phyloP scores from a whole-genome alignment of 2,329 filamentous ascomycete genomes.

The Venturiaceae sp. region DNA sequence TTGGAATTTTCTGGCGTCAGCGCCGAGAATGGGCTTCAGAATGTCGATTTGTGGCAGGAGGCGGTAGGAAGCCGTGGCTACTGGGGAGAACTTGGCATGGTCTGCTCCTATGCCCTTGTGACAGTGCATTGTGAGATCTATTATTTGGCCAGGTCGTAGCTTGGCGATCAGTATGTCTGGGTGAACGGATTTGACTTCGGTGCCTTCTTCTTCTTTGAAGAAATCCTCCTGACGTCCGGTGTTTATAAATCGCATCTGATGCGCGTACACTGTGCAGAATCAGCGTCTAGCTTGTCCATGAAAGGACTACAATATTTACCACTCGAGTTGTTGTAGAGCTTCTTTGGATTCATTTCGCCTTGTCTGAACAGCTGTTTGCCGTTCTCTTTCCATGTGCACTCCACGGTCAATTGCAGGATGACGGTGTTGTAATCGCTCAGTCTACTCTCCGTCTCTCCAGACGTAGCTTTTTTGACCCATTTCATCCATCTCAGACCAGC shows the following conservation, averaged over 20 bases:
- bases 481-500: conserved; percentile 72
- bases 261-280: conserved; percentile 10
- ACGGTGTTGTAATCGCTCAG: conserved; percentile 79
- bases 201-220: conserved; percentile 32
- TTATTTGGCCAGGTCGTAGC: conserved; percentile 79
- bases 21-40: conserved; percentile 69
- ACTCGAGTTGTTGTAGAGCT: conserved; percentile 78
- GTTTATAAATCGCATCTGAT: conserved; percentile 53
- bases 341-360: conserved; percentile 69
- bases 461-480: conserved; percentile 66
- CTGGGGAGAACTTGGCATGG: conserved; percentile 94
- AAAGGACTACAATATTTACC: conserved; percentile 9
- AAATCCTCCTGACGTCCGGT: conserved; percentile 53
- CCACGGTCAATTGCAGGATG: conserved; percentile 63
- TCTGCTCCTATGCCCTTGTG: conserved; percentile 90
- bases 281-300: not conserved
- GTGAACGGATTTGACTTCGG: conserved; percentile 67
- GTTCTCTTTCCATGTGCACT: conserved; percentile 70
- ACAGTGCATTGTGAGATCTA: conserved; percentile 83
- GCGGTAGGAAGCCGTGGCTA: conserved; percentile 88
- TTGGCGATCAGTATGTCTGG: conserved; percentile 93
- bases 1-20: conserved; percentile 81
- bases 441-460: conserved; percentile 28
- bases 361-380: conserved; percentile 46
- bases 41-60: conserved; percentile 85